phyloP scores from a whole-genome alignment of 2,329 filamentous ascomycete species.

The Arthrobotrys pseudoclavata region DNA sequence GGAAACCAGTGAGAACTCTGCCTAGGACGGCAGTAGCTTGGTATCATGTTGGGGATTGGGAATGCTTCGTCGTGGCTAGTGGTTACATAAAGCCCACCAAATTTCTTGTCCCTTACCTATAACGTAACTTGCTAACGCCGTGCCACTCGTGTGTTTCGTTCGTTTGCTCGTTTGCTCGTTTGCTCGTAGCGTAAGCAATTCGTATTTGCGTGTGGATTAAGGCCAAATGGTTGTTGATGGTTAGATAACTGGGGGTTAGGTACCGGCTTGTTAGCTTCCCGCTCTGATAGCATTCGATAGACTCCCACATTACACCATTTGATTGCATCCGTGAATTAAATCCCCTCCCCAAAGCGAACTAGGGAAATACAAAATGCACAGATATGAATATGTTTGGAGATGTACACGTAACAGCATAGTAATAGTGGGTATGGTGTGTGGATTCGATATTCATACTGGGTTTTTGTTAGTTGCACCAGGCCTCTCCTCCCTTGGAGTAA shows the following conservation, averaged over 20 bases:
- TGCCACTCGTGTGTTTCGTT: constrained; percentile 9
- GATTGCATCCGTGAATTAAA: neutral
- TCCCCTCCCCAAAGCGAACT: neutral
- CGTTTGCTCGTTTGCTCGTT: constrained; percentile 3
- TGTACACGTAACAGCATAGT: neutral
- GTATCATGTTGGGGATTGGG: constrained; percentile 12
- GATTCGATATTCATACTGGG: neutral
- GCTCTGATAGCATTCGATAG: neutral
- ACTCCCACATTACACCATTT: neutral
- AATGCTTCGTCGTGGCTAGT: neutral
- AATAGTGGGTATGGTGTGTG: too few species aligned
- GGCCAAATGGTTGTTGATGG: neutral
- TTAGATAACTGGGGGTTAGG: neutral
- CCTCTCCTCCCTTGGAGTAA: neutral
- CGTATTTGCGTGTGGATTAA: neutral
- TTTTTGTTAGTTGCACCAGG: neutral
- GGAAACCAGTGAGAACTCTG: constrained; percentile 12
- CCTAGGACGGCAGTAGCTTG: constrained; percentile 8
- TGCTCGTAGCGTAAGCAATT: neutral
- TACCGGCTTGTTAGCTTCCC: neutral
- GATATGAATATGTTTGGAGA: neutral
- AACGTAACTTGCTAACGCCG: constrained; percentile 9
- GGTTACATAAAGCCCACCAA: constrained; percentile 21
- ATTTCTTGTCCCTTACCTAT: constrained; percentile 26
- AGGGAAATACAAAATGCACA: neutral